phyloP scores from a whole-genome alignment of 2,329 filamentous ascomycete species.

The Pseudohalonectria lignicola region DNA sequence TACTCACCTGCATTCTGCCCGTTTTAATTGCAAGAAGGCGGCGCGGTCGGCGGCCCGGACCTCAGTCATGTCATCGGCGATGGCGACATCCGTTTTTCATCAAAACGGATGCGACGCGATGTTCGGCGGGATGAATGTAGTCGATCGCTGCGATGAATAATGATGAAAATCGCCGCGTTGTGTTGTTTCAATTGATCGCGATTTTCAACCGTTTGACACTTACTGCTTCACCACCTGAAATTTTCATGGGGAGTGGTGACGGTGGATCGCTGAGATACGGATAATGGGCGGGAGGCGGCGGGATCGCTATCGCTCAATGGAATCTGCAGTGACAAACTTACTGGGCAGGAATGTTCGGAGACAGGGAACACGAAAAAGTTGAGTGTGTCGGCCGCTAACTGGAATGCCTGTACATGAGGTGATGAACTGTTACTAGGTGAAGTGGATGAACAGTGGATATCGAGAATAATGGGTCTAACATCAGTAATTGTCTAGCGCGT shows the following conservation, averaged over 20 bases:
- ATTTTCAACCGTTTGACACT: conserved; percentile 11
- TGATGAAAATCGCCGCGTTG: conserved; percentile 26
- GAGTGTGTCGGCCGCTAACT: too few relatives aligned
- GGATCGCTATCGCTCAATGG: conserved; percentile 5
- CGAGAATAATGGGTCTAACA: too few relatives aligned
- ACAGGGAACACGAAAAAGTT: too few relatives aligned
- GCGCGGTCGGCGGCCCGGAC: conserved; percentile 55
- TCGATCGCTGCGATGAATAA: conserved; percentile 15
- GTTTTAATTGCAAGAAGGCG: conserved; percentile 55
- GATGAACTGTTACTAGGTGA: too few relatives aligned
- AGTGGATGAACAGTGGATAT: too few relatives aligned
- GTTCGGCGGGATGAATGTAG: conserved; percentile 21
- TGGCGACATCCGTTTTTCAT: conserved; percentile 58
- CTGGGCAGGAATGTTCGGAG: too few relatives aligned
- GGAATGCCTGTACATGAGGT: too few relatives aligned
- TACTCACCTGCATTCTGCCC: conserved; percentile 49
- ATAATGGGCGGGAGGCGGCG: conserved; percentile 10
- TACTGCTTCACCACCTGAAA: conserved; percentile 9
- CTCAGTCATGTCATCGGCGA: conserved; percentile 61
- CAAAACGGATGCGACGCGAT: conserved; percentile 43
- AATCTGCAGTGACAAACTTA: too few relatives aligned
- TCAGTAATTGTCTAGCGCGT: too few relatives aligned
- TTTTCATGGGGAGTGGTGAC: conserved; percentile 10
- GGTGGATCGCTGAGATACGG: background rate
- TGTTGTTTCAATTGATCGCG: conserved; percentile 17